phyloP scores from a whole-genome alignment of 1,284 basidiomycete genomes.

The Cryptococcus deneoformans region DNA sequence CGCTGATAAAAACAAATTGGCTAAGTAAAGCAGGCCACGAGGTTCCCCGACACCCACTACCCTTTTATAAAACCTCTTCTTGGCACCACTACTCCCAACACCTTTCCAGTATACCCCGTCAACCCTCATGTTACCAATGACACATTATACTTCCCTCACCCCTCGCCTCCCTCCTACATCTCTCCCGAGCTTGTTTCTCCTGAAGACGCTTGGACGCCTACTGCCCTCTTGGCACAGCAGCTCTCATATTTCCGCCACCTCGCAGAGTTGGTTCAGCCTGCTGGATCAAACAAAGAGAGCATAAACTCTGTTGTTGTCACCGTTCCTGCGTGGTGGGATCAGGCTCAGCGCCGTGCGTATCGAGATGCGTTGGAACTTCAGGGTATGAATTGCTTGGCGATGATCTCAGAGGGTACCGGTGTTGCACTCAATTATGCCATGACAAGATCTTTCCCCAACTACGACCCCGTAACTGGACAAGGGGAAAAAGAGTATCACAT shows the following conservation, averaged over 20 bases:
- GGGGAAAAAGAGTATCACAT: constrained; percentile 75
- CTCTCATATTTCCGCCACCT: constrained; percentile 84
- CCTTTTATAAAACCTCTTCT: constrained; percentile 84
- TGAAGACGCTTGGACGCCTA: constrained; percentile 61
- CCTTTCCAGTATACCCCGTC: constrained; percentile 55
- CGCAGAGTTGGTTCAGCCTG: constrained; percentile 63
- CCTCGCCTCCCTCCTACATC: constrained; percentile 64
- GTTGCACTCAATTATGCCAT: constrained; percentile 95
- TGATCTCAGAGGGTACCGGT: constrained; percentile 91
- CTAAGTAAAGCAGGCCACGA: constrained; percentile 63
- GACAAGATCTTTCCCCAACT: constrained; percentile 74
- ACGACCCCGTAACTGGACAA: constrained; percentile 31
- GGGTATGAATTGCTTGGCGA: constrained; percentile 74
- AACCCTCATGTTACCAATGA: constrained; percentile 43
- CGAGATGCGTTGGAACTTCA: constrained; percentile 88
- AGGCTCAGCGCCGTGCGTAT: constrained; percentile 82
- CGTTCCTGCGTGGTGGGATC: constrained; percentile 81
- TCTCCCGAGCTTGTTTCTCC: constrained; percentile 57
- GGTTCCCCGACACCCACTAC: constrained; percentile 86
- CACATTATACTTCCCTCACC: constrained; percentile 63
- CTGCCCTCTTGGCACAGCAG: constrained; percentile 94
- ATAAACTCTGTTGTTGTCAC: constrained; percentile 79
- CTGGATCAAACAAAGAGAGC: constrained; percentile 59
- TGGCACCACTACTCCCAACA: constrained; percentile 49
- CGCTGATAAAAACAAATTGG: too few species aligned